These are phyloP conservation scores for Carallia brachiata DNA, from an alignment of 345 rosid genomes.

Conservation along the genomic window DNA sequence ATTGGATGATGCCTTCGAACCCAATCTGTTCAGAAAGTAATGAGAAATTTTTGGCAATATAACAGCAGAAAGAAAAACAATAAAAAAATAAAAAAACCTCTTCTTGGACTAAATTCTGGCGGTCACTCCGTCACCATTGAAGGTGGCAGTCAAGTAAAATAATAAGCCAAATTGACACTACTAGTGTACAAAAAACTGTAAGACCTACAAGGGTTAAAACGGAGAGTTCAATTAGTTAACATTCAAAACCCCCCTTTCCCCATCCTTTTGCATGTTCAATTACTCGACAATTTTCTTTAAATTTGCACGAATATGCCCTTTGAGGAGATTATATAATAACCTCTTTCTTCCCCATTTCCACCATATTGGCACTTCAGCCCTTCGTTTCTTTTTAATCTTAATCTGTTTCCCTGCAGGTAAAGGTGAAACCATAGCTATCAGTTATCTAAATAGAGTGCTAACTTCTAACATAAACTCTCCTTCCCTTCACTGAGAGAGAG, in stretches of 20 bases:
- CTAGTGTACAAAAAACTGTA: slow-evolving; percentile 19
- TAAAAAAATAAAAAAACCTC: background rate
- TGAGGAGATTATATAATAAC: slow-evolving; percentile 51
- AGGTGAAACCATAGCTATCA: background rate
- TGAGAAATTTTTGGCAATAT: background rate
- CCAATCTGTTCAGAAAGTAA: too few species aligned
- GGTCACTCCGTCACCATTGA: background rate
- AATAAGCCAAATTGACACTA: background rate
- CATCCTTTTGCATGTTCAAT: background rate
- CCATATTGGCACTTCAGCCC: slow-evolving; percentile 48
- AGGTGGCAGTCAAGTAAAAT: slow-evolving; percentile 7
- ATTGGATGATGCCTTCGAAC: too few species aligned
- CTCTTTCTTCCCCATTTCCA: slow-evolving; percentile 82
- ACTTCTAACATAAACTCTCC: too few species aligned
- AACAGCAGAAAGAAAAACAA: background rate
- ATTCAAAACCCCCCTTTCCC: background rate
- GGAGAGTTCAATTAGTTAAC: background rate
- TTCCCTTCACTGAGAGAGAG: too few species aligned
- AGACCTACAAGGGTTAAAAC: background rate
- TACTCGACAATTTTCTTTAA: slow-evolving; percentile 18
- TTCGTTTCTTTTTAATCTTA: slow-evolving; percentile 44
- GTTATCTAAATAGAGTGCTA: background rate
- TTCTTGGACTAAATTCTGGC: background rate
- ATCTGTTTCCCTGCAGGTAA: slow-evolving; percentile 48
- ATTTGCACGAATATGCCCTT: slow-evolving; percentile 39